These are phyloP conservation scores for Coemansia sp. DNA, from an alignment of 192 early-diverging fungal genomes.

Conservation along the genomic window DNA sequence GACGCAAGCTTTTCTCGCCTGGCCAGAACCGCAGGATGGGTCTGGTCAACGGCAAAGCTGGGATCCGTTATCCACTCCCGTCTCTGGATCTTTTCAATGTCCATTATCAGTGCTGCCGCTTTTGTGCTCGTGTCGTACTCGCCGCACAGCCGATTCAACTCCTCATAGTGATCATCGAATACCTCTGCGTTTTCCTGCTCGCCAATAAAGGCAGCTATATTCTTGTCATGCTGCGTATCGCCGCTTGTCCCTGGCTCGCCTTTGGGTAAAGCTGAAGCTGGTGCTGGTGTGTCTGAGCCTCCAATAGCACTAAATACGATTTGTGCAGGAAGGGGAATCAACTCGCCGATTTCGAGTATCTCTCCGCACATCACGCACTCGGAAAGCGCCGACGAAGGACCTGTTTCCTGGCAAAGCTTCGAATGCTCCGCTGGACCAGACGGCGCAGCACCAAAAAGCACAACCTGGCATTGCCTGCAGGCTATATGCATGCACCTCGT, in stretches of 20 bases:
- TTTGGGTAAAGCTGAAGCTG: not conserved
- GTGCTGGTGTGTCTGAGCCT: not conserved
- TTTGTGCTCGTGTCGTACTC: slow-evolving; percentile 48
- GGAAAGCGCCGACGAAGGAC: slow-evolving; percentile 9
- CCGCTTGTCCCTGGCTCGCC: not conserved
- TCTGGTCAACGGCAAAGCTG: slow-evolving; percentile 38
- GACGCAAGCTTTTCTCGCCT: slow-evolving; percentile 22
- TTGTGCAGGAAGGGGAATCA: slow-evolving; percentile 20
- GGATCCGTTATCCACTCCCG: slow-evolving; percentile 37
- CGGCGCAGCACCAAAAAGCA: slow-evolving; percentile 26
- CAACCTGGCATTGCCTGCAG: slow-evolving; percentile 36
- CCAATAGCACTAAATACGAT: slow-evolving; percentile 7
- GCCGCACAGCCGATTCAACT: slow-evolving; percentile 37
- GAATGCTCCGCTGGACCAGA: slow-evolving; percentile 16
- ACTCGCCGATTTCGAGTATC: slow-evolving; percentile 28
- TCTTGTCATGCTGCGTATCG: not conserved
- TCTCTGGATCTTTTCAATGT: slow-evolving; percentile 39
- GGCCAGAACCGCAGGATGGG: slow-evolving; percentile 28
- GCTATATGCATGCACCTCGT: slow-evolving; percentile 45
- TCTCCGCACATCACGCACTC: slow-evolving; percentile 47
- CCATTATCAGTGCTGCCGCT: slow-evolving; percentile 21
- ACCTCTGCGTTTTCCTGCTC: slow-evolving; percentile 2
- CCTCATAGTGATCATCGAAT: slow-evolving; percentile 14
- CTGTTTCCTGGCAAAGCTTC: slow-evolving; percentile 8
- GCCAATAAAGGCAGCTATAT: not conserved